Evolutionary conservation across 768 basidiomycete genomes (phyloP), one percentile per base, ranked within the genome.

Genomic region (Infundibulicybe gibba): DNA sequence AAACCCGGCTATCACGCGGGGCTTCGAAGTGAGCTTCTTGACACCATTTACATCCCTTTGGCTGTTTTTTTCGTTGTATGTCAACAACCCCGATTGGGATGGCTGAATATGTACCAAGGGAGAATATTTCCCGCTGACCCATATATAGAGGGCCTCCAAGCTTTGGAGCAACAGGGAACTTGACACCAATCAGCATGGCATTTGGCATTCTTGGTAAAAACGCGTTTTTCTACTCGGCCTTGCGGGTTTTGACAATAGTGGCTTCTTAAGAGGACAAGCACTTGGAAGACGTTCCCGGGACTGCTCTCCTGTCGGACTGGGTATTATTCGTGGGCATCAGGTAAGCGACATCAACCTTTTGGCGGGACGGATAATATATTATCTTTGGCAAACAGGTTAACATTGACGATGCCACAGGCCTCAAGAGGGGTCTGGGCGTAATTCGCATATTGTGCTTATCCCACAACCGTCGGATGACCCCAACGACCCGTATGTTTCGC

Each of bases 401-500:
- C 5, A 66, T 70, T 34, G 54, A 66, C 47, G 66, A 60, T 44
- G 67, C 67, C 10, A 51, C 49, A 15, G 45, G 48, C 37, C 50
- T 74, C 25, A 74, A 74, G 51, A 59, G 64, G 37, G 69, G 69
- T 11, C 58, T 1, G 71, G 70, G 20, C 58, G 62, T 37, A 51
- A 70, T 47, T 54, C 65, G 13, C 69, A 72, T 55, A 57, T 72
- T 17, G 53, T 72, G 10, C 66, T 74, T 13, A 58, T 72, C 15
- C 72, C 72, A 10, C 72, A 74, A 56, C 72, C 71, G 3, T 70
- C 72, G 3, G 68, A 72, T 32, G 69, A 72, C 46, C 71, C 68
- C 3, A 61, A 60, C 45, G 72, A 74, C 48, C 71, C 71, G 70
- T 70, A 40, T 33, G 69, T 59, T 17, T 34, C 41, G 34, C n/a